Evolutionary conservation across 371 early-diverging fungal species (phyloP).

Genomic region (Mycotypha africana): DNA sequence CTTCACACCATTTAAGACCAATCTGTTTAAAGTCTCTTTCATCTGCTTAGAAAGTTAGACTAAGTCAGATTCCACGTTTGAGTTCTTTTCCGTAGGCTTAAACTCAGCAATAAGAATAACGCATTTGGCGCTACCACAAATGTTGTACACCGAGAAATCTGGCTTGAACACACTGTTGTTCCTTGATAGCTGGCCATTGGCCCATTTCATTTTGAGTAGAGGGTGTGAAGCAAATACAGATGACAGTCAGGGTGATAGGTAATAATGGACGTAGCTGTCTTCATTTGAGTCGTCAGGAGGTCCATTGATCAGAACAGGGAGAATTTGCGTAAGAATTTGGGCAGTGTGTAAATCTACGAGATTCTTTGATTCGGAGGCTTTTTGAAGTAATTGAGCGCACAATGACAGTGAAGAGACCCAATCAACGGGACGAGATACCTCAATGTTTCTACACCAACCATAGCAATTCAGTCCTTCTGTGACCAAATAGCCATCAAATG

Average conservation of each 20-base stretch:
- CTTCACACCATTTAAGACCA: slow-evolving; percentile 2
- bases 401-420: slow-evolving; percentile 2
- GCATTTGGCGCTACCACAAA: slow-evolving; percentile 3
- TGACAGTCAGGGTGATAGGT: slow-evolving; percentile 7
- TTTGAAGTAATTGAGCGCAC: slow-evolving; percentile 1
- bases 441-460: slow-evolving; percentile 9
- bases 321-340: slow-evolving; percentile 11
- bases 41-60: slow-evolving; percentile 12
- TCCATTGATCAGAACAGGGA: slow-evolving; percentile 9
- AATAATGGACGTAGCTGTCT: slow-evolving; percentile 10
- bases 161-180: slow-evolving; percentile 1
- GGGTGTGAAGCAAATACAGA: slow-evolving; percentile 7
- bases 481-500: slow-evolving; percentile 4
- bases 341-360: slow-evolving; percentile 11
- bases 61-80: slow-evolving; percentile 11
- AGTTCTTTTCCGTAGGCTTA: slow-evolving; percentile 5
- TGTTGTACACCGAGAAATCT: slow-evolving; percentile 7
- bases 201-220: slow-evolving; percentile 11
- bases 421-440: no score
- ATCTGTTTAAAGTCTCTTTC: slow-evolving; percentile 6
- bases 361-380: slow-evolving; percentile 6
- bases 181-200: slow-evolving; percentile 4
- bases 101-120: slow-evolving; percentile 10
- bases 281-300: slow-evolving; percentile 11
- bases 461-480: slow-evolving; percentile 4